Evolutionary conservation across 495 filamentous ascomycete species (phyloP).

Genomic region (Amniculicola lignicola): DNA sequence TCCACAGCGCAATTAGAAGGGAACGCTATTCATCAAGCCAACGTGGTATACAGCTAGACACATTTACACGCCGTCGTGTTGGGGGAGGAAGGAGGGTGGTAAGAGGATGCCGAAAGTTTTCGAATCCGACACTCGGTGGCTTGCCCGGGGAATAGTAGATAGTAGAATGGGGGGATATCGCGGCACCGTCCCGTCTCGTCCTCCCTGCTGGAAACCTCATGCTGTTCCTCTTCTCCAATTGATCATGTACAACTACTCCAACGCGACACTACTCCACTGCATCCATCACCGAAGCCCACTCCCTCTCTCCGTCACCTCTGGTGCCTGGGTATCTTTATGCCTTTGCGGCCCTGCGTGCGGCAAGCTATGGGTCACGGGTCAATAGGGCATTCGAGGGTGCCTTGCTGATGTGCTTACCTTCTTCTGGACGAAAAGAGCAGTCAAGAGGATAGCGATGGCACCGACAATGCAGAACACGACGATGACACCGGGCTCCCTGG

Average conservation of each 20-base stretch:
- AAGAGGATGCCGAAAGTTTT: no score
- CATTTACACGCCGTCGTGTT: conserved; percentile 21
- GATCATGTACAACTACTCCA: conserved; percentile 19
- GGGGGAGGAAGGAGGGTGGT: neutral
- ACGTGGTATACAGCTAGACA: conserved; percentile 25
- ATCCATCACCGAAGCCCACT: neutral
- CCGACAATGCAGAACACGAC: conserved; percentile 56
- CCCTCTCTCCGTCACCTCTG: neutral
- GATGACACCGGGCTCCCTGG: conserved; percentile 50
- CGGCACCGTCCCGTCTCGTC: neutral
- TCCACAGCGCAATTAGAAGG: conserved; percentile 12
- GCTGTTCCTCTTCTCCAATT: neutral
- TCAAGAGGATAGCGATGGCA: conserved; percentile 46
- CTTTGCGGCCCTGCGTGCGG: conserved; percentile 10
- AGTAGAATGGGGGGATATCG: no score
- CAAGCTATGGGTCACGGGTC: conserved; percentile 23
- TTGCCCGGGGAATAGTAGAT: conserved; percentile 21
- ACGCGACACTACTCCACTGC: neutral
- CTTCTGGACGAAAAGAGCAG: conserved; percentile 47
- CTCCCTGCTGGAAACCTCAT: neutral
- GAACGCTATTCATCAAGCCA: conserved; percentile 1
- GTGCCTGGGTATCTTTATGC: conserved; percentile 24
- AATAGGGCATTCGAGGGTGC: conserved; percentile 31
- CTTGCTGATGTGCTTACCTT: conserved; percentile 37
- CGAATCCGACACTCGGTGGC: neutral